phyloP scores from a whole-genome alignment of 2,329 filamentous ascomycete species.

The Colletotrichum cordylinicola region DNA sequence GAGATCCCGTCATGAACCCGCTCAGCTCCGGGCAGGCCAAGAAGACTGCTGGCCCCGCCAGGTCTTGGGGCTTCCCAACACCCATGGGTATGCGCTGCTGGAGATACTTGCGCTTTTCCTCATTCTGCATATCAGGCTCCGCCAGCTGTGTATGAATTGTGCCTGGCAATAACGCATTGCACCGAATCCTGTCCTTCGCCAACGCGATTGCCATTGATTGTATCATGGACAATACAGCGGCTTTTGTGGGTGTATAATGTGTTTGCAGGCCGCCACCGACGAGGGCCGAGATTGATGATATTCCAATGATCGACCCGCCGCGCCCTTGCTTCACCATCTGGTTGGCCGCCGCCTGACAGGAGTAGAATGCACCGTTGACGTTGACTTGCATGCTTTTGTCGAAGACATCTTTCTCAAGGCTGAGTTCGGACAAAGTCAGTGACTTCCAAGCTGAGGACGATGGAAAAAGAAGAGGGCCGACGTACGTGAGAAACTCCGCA shows the following conservation, averaged over 20 bases:
- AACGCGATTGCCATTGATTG: conserved; percentile 72
- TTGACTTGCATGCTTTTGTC: conserved; percentile 68
- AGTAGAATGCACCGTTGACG: conserved; percentile 73
- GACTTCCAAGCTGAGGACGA: neutral
- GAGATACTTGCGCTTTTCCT: conserved; percentile 70
- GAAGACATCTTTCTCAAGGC: conserved; percentile 61
- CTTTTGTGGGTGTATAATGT: conserved; percentile 78
- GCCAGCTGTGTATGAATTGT: conserved; percentile 75
- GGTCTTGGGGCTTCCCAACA: conserved; percentile 64
- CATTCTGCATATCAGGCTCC: conserved; percentile 69
- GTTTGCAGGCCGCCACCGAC: conserved; percentile 71
- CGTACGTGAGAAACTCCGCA: conserved; percentile 13
- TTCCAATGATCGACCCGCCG: conserved; percentile 69
- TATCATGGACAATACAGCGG: conserved; percentile 71
- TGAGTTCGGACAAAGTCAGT: conserved; percentile 42
- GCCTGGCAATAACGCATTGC: conserved; percentile 73
- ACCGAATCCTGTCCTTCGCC: conserved; percentile 69
- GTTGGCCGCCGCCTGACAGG: conserved; percentile 66
- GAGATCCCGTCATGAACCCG: conserved; percentile 70
- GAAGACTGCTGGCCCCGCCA: conserved; percentile 76
- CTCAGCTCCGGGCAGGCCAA: conserved; percentile 70
- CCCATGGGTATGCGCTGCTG: conserved; percentile 71
- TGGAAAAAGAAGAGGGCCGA: neutral
- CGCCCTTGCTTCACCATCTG: conserved; percentile 56
- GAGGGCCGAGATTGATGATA: conserved; percentile 68